These are phyloP conservation scores for Acacia concinna DNA, from an alignment of 331 rosid species.

Conservation along the genomic window DNA sequence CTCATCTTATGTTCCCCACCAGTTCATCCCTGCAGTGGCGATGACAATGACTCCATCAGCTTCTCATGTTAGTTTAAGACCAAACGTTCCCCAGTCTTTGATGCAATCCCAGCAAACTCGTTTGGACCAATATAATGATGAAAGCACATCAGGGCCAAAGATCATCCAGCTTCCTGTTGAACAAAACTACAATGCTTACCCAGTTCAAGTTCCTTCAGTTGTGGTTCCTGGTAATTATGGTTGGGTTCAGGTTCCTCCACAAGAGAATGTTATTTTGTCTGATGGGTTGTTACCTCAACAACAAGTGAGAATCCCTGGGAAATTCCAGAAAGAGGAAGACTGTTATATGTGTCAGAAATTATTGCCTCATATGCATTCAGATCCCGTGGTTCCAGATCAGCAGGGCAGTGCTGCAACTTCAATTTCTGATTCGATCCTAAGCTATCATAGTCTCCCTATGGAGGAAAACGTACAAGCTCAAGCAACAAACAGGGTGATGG, in stretches of 20 bases:
- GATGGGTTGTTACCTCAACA: conserved; percentile 61
- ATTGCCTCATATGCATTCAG: conserved; percentile 86
- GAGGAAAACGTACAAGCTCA: conserved; percentile 55
- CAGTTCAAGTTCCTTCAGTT: conserved; percentile 53
- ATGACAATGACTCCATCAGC: conserved; percentile 54
- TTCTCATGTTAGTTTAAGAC: conserved; percentile 52
- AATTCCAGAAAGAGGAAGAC: conserved; percentile 49
- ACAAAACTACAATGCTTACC: conserved; percentile 57
- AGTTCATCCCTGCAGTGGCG: conserved; percentile 54
- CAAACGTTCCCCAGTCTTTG: conserved; percentile 47
- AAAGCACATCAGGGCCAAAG: conserved; percentile 55
- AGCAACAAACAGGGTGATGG: conserved; percentile 45
- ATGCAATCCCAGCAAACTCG: conserved; percentile 58
- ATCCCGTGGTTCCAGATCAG: conserved; percentile 62
- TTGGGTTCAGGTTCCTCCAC: conserved; percentile 67
- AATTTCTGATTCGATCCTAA: conserved; percentile 51
- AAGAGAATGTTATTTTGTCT: conserved; percentile 49
- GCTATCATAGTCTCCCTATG: conserved; percentile 45
- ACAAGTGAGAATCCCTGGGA: conserved; percentile 51
- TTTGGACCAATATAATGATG: conserved; percentile 56
- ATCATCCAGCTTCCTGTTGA: conserved; percentile 71
- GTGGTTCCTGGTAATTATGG: conserved; percentile 55
- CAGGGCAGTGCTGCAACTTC: conserved; percentile 35
- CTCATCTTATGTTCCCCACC: conserved; percentile 46
- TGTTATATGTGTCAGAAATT: conserved; percentile 73